Conservation (phyloP, 2,329 filamentous ascomycete genomes). For the Diaporthe caulivora region DNA sequence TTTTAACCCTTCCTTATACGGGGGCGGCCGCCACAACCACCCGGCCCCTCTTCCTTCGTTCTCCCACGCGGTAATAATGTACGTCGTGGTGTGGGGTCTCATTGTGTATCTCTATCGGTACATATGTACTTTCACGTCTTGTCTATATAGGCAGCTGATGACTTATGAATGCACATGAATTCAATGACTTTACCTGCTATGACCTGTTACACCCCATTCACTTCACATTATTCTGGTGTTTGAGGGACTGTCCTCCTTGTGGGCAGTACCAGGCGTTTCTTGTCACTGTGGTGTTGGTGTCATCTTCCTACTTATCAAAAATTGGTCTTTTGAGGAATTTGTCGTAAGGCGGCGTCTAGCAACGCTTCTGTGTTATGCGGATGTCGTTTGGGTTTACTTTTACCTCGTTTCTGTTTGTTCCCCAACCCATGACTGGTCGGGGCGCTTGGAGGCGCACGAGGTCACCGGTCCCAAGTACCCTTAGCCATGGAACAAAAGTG, state of each 20-base stretch:
- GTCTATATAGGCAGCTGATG: constrained; percentile 13
- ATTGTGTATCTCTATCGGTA: constrained; percentile 24
- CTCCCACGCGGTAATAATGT: background rate
- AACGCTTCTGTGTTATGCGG: background rate
- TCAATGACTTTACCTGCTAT: background rate
- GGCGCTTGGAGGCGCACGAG: background rate
- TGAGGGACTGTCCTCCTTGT: too few relatives aligned
- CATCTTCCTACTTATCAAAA: too few relatives aligned
- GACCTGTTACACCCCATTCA: too few relatives aligned
- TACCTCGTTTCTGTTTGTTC: background rate
- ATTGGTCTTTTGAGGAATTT: background rate
- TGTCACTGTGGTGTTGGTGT: background rate
- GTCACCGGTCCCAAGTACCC: background rate
- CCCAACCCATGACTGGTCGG: background rate
- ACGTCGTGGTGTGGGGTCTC: background rate
- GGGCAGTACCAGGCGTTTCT: background rate
- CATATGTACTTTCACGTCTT: constrained; percentile 9
- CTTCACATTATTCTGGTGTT: too few relatives aligned
- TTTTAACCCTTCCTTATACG: background rate
- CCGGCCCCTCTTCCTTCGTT: background rate
- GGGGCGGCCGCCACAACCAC: background rate
- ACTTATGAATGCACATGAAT: constrained; percentile 14
- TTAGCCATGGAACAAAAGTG: background rate
- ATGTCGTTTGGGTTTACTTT: background rate
- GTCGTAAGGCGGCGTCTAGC: too few relatives aligned